Percentiles rank a stretch among this genome's conserved stretches.
Evolutionary conservation across 495 filamentous ascomycete species (phyloP).

Genomic region (Umbilicaria muhlenbergii): DNA sequence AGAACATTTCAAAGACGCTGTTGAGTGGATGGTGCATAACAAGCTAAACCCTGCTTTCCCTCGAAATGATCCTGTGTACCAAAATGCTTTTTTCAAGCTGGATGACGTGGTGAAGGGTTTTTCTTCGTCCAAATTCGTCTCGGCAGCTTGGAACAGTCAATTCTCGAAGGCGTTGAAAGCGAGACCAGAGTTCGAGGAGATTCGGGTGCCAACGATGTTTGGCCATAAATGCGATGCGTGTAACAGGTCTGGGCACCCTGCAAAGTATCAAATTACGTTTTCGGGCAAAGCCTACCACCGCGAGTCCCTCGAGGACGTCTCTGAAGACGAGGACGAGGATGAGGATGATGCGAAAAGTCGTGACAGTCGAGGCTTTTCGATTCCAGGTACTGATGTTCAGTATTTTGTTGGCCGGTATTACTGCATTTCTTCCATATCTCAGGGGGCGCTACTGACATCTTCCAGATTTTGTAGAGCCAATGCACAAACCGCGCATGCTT

Average conservation of each 20-base stretch:
- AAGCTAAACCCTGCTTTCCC: conserved; percentile 63
- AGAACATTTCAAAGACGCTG: conserved; percentile 60
- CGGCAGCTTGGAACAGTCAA: conserved; percentile 52
- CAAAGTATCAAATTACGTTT: conserved; percentile 45
- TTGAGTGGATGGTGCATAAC: conserved; percentile 73
- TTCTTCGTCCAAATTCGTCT: conserved; percentile 55
- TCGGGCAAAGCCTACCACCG: conserved; percentile 54
- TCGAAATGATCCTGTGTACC: conserved; percentile 46
- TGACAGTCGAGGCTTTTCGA: conserved; percentile 9
- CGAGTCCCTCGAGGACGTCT: conserved; percentile 50
- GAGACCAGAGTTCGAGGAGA: conserved; percentile 36
- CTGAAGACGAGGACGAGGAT: conserved; percentile 24
- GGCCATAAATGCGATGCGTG: conserved; percentile 58
- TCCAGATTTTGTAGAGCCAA: conserved; percentile 47
- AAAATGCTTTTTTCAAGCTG: conserved; percentile 57
- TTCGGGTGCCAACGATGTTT: conserved; percentile 19
- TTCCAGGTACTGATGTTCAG: too few relatives aligned
- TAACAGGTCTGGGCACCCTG: conserved; percentile 50
- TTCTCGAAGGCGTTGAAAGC: conserved; percentile 52
- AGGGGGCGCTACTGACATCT: background rate
- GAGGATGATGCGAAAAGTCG: conserved; percentile 16
- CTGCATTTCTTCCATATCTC: background rate
- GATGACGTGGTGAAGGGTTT: conserved; percentile 55
- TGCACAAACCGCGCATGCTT: conserved; percentile 49
- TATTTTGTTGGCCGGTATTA: too few relatives aligned